Percentiles rank a stretch among this genome's conserved stretches.
Conservation (phyloP, 2,329 filamentous ascomycete genomes). For the Alternaria brassicae region DNA sequence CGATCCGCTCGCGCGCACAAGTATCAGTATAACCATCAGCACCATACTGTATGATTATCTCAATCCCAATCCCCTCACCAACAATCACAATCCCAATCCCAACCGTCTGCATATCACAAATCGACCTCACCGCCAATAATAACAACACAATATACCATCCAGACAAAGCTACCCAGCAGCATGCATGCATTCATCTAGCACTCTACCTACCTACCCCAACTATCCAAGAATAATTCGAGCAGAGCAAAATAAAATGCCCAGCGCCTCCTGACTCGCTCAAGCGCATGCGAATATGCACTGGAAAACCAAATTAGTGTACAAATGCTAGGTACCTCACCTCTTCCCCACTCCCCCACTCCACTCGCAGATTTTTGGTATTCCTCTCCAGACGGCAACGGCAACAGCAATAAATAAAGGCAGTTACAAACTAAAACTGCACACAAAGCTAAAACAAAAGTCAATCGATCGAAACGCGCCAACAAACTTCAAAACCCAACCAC, state of each 20-base stretch:
- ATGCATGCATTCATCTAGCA: no score
- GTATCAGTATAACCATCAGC: not conserved
- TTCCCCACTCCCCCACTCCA: no score
- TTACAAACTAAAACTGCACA: conserved; percentile 14
- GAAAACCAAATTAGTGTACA: conserved; percentile 20
- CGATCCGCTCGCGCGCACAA: not conserved
- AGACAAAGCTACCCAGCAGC: not conserved
- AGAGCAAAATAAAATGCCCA: no score
- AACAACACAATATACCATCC: conserved; percentile 7
- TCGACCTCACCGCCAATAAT: not conserved
- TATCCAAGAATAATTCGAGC: conserved; percentile 11
- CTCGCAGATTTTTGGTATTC: conserved; percentile 11
- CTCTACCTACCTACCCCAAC: not conserved
- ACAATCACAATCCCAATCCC: not conserved
- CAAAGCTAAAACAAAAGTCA: no score
- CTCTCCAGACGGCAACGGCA: not conserved
- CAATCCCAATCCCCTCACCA: not conserved
- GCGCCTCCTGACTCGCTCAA: not conserved
- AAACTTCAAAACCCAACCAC: not conserved
- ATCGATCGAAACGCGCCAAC: conserved; percentile 8
- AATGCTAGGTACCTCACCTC: no score
- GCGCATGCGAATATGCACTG: conserved; percentile 2
- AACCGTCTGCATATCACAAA: no score
- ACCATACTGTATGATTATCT: no score
- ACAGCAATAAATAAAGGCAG: no score